A percentile compares a stretch with the other conserved stretches of the same genome.
Conservation (phyloP, 2,329 filamentous ascomycete species). For the Ilyonectria destructans region DNA sequence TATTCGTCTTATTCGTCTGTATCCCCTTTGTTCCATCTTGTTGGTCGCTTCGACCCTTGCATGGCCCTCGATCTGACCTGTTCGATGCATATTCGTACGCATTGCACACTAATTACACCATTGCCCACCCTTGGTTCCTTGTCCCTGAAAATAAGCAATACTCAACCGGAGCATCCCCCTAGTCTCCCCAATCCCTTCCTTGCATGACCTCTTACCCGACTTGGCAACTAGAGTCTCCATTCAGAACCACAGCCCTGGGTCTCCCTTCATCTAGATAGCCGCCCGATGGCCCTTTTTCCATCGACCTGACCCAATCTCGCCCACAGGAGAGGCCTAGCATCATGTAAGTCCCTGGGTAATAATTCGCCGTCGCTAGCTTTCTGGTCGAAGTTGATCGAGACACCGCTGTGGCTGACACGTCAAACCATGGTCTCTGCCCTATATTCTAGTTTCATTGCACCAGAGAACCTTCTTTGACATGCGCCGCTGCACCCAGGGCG, state of each 20-base stretch:
- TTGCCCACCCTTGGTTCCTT: conserved; percentile 9
- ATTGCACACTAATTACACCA: conserved; percentile 4
- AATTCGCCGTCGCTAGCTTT: conserved; percentile 1
- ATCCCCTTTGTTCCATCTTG: neutral
- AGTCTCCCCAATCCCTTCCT: neutral
- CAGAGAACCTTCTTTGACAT: neutral
- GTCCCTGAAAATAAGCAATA: conserved; percentile 9
- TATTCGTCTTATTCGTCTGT: too few species aligned
- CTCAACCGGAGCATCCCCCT: neutral
- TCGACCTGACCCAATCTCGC: conserved; percentile 9
- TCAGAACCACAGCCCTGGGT: conserved; percentile 23
- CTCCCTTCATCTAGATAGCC: conserved; percentile 26
- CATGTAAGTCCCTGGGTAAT: conserved; percentile 4
- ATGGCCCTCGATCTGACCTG: conserved; percentile 8
- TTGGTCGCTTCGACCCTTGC: neutral
- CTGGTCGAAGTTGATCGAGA: neutral
- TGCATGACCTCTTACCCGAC: neutral
- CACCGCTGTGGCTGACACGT: neutral
- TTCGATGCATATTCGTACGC: neutral
- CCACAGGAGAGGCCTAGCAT: conserved; percentile 10
- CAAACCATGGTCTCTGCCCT: neutral
- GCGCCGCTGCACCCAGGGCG: neutral
- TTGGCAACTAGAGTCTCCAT: conserved; percentile 5
- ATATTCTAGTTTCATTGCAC: neutral
- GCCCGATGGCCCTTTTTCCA: conserved; percentile 6